These are phyloP conservation scores for Mucor circinelloides DNA, from an alignment of 371 early-diverging fungal genomes.

Conservation along the genomic window DNA sequence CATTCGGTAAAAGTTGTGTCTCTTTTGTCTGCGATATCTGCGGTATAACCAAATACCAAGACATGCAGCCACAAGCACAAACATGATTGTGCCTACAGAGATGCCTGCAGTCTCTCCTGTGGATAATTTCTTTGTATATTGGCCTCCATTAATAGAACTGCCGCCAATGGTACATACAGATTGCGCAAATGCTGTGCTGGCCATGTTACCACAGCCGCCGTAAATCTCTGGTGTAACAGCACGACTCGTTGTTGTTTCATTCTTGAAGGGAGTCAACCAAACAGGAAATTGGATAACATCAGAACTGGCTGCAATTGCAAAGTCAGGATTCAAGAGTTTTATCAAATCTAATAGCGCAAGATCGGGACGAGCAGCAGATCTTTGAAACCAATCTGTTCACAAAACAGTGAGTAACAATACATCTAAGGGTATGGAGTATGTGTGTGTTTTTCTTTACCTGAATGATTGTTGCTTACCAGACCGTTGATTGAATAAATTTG, in stretches of 20 bases:
- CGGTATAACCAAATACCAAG: conserved; percentile 16
- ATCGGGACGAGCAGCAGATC: conserved; percentile 48
- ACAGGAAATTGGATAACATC: conserved; percentile 4
- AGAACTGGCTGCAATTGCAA: background rate
- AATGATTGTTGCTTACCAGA: conserved; percentile 1
- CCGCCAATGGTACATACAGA: conserved; percentile 1
- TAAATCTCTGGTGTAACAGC: background rate
- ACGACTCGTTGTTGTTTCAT: background rate
- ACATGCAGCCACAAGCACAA: conserved; percentile 5
- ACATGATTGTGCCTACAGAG: conserved; percentile 30
- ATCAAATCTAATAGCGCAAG: conserved; percentile 30
- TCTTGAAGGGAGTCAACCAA: conserved; percentile 5
- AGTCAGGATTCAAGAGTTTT: conserved; percentile 2
- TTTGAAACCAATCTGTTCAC: conserved; percentile 38
- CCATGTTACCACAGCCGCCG: conserved; percentile 10
- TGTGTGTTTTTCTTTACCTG: conserved; percentile 19
- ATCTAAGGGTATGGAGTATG: background rate
- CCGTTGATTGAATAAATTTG: conserved; percentile 15
- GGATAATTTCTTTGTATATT: background rate
- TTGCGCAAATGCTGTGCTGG: conserved; percentile 3
- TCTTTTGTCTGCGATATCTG: conserved; percentile 16
- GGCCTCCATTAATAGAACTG: background rate
- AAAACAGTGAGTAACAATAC: background rate
- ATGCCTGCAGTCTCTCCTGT: conserved; percentile 28
- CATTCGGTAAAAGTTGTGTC: conserved; percentile 27